Base-by-base conservation (phyloP, 2,329 filamentous ascomycete genomes). In the Teratosphaeria pseudoeucalypti region DNA sequence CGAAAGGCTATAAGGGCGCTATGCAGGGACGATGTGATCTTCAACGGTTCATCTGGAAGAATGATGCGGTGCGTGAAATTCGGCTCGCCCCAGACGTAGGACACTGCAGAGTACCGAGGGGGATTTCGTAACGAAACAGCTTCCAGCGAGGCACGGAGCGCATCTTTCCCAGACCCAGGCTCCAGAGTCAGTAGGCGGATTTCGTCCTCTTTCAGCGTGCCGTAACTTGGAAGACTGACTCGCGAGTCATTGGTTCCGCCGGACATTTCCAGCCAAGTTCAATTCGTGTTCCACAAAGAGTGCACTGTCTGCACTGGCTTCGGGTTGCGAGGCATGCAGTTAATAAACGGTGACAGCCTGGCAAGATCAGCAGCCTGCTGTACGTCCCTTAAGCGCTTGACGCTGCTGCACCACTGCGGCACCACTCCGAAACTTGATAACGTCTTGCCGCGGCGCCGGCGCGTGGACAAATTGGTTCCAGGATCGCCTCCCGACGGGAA, bases 71-170 rank as follows among this genome's bases (percentile, higher is more conserved):
- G 34, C n/a, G 23, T 39, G 34, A 55, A 39, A 5, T 19, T 56
- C 27, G 55, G n/a, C 9, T 23, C n/a, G 39, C 53, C 58, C 58
- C 60, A 62, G 3, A 23, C 54, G 54, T 62, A 60, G 9, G 60
- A 62, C 6, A 62, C 27, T 37, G 60, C 58, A 55, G 57, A 49
- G 34, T 62, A 62, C 14, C 5, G 3, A 7, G 55, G 55, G 5
- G 12, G 27, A 14, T 26, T 39, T 12, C 19, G 11, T 16, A 56
- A 39, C 34, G 54, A 56, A 5, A 56, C 54, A 26, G n/a, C 10
- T 19, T 34, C 11, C 12, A 56, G 29, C 19, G 27, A 23, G 29
- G 54, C 32, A 37, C 34, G 34, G 11, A 55, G 26, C 29, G 26
- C 29, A 12, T 16, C 29, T 34, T 37, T 23, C 6, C 34, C 54